Percentiles rank a stretch among this genome's conserved stretches.
Evolutionary conservation across 331 rosid genomes (phyloP).

Genomic region (Quercus tomentella): DNA sequence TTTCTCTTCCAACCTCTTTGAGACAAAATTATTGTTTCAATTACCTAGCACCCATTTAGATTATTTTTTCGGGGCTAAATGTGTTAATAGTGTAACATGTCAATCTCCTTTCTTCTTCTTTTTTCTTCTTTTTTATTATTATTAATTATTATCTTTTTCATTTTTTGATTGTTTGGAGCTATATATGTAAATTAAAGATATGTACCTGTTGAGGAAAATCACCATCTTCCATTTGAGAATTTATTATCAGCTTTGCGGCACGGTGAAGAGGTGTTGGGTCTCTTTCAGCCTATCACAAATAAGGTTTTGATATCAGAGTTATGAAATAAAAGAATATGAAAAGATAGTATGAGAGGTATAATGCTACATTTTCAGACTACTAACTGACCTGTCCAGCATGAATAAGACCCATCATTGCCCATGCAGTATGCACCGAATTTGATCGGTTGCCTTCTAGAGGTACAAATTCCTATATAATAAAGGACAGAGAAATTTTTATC

Average conservation of each 20-base stretch:
- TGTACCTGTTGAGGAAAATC: constrained; percentile 60
- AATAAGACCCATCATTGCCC: constrained; percentile 83
- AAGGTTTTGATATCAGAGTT: not conserved
- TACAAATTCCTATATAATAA: constrained; percentile 44
- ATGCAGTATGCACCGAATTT: constrained; percentile 76
- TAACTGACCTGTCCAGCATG: constrained; percentile 59
- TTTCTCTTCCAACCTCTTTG: not conserved
- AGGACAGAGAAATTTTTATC: not conserved
- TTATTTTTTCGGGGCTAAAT: no score
- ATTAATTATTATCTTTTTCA: no score
- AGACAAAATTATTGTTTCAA: not conserved
- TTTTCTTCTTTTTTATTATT: no score
- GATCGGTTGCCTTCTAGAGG: constrained; percentile 65
- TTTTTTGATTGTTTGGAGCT: no score
- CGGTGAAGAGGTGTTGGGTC: constrained; percentile 66
- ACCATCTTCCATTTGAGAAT: constrained; percentile 41
- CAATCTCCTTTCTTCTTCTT: no score
- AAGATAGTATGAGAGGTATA: not conserved
- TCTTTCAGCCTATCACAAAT: constrained; percentile 43
- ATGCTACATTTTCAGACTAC: not conserved
- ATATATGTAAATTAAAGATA: not conserved
- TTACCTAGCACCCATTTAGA: not conserved
- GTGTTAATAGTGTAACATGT: no score
- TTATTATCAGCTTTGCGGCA: constrained; percentile 58
- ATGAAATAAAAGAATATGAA: not conserved